Base-by-base conservation (phyloP, 495 filamentous ascomycete genomes). In the Platismatia glauca region DNA sequence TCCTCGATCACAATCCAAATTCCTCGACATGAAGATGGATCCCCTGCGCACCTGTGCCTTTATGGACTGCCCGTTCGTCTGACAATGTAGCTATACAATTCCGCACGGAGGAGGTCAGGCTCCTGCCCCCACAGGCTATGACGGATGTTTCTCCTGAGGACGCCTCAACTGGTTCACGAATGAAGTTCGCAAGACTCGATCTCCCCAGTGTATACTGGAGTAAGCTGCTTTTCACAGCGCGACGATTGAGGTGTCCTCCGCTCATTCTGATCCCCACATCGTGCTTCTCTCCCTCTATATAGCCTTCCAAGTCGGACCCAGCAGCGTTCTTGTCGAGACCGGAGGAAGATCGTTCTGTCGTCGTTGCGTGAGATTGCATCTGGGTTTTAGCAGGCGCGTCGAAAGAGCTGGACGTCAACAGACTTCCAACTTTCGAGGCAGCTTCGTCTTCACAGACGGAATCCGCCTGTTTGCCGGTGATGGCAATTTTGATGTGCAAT, bases 31-130 rank as follows among this genome's bases (percentile, higher is more conserved):
- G 77, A 31, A 84, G 66, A 64, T 78, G 82, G 11, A 87, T 77
- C 0, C 91, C 91, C 70, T 94, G 89, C 15, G 91, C 91, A 12
- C 91, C 91, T 0, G 89, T 94, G 12, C 91, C 91, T 69, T 96
- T 96, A 67, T 95, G 90, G 41, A 95, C 88, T 0, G 89, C 91
- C 58, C 92, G 75, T 72, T 96, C 92, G 73, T 96, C 88, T 64
- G 88, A 89, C 55, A 96, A 68, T 20, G 74, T 79, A 0, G 86
- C 88, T 2, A 89, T 87, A 57, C 77, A 84, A 35, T 81, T 83
- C 44, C 90, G 78, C 3, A 88, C 83, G 59, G 81, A 79, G 35
- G 84, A 79, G 6, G 84, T 82, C 59, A 96, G 67, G 1, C 84
- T 84, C 31, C 74, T 74, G 8, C 88, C 88, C 38, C 91, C 91